Conservation (phyloP, 2,329 filamentous ascomycete species). For the Mycosphaerella sp. region DNA sequence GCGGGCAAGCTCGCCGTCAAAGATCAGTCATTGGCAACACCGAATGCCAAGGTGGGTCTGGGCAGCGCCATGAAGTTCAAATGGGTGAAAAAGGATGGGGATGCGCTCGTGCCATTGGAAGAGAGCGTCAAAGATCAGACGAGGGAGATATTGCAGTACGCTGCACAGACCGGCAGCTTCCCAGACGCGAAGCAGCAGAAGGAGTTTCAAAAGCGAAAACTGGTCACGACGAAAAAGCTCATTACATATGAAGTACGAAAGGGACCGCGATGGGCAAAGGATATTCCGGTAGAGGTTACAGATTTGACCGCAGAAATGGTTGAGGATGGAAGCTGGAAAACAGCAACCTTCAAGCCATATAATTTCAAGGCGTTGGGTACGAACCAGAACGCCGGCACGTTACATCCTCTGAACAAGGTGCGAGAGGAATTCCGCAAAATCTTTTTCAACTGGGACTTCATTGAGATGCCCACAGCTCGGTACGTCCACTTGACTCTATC, state of each 20-base stretch:
- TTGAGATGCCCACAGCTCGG: slow-evolving; percentile 93
- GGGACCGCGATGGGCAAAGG: slow-evolving; percentile 78
- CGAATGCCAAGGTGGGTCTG: slow-evolving; percentile 77
- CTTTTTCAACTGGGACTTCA: slow-evolving; percentile 99
- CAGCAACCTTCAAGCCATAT: slow-evolving; percentile 77
- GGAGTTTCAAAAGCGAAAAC: slow-evolving; percentile 87
- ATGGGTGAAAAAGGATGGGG: slow-evolving; percentile 58
- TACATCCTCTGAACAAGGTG: slow-evolving; percentile 74
- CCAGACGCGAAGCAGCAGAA: slow-evolving; percentile 67
- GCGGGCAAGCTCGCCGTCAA: slow-evolving; percentile 42
- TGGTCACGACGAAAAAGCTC: slow-evolving; percentile 75
- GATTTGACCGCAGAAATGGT: slow-evolving; percentile 95
- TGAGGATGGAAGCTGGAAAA: slow-evolving; percentile 81
- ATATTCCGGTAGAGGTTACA: slow-evolving; percentile 88
- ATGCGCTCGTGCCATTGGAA: slow-evolving; percentile 50
- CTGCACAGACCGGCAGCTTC: slow-evolving; percentile 63
- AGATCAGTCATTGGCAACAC: slow-evolving; percentile 58
- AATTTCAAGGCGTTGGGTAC: slow-evolving; percentile 66
- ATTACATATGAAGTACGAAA: slow-evolving; percentile 79
- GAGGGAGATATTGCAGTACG: slow-evolving; percentile 64
- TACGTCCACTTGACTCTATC: slow-evolving; percentile 26
- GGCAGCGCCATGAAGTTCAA: slow-evolving; percentile 82
- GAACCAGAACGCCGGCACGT: slow-evolving; percentile 48
- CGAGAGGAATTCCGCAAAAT: slow-evolving; percentile 93
- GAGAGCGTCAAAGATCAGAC: slow-evolving; percentile 76